Evolutionary conservation across 345 rosid species (phyloP).

Genomic region (Aegle marmelos): DNA sequence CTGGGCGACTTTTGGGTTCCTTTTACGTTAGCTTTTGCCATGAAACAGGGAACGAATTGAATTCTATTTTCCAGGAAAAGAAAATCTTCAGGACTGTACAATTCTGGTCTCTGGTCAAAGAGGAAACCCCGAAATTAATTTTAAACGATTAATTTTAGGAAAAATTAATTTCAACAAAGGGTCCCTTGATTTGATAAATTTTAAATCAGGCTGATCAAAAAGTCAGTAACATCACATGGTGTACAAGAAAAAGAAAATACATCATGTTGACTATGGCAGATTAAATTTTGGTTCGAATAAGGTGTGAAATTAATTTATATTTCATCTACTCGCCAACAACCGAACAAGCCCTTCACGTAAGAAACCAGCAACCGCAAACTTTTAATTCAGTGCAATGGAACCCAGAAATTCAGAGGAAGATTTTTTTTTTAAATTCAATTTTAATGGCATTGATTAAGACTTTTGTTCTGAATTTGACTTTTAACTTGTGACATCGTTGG

Average conservation of each 20-base stretch:
- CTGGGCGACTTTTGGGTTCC: background rate
- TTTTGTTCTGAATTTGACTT: background rate
- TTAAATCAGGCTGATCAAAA: background rate
- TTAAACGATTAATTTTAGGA: background rate
- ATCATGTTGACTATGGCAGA: background rate
- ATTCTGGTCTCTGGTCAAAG: conserved; percentile 1
- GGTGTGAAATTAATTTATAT: background rate
- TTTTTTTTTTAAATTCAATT: background rate
- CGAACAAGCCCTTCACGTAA: background rate
- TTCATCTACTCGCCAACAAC: conserved; percentile 4
- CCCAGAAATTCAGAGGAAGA: background rate
- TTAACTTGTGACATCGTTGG: background rate
- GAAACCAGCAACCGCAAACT: conserved; percentile 4
- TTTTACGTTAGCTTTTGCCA: conserved; percentile 7
- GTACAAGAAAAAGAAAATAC: background rate
- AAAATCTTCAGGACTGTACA: background rate
- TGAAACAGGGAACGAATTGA: conserved; percentile 14
- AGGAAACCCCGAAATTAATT: background rate
- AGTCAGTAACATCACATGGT: conserved; percentile 8
- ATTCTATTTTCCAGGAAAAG: background rate
- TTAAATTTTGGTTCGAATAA: background rate
- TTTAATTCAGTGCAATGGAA: background rate
- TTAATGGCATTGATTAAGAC: background rate
- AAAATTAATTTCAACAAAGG: background rate
- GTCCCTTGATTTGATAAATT: background rate